Evolutionary conservation across 2,329 filamentous ascomycete genomes (phyloP).

Genomic region (Nemania sp.): DNA sequence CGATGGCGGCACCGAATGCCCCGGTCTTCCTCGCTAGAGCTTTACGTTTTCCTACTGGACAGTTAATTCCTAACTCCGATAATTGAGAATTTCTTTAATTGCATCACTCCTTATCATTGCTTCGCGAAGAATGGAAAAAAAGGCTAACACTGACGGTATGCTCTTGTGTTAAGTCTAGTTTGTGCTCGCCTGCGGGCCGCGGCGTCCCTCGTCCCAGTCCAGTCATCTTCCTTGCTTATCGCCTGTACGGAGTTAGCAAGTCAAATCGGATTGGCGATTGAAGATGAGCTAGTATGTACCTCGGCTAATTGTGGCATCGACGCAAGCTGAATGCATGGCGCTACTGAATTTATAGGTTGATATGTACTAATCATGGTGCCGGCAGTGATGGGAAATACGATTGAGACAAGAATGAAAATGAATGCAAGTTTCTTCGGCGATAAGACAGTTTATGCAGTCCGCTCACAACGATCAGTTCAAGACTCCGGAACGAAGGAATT

Average conservation of each 20-base stretch:
- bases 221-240: slow-evolving; percentile 46
- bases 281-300: slow-evolving; percentile 32
- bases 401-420: slow-evolving; percentile 8
- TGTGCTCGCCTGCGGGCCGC: slow-evolving; percentile 47
- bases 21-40: slow-evolving; percentile 31
- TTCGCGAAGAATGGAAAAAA: too few species aligned
- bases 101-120: too few species aligned
- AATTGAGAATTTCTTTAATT: too few species aligned
- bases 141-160: slow-evolving; percentile 44
- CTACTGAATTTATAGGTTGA: slow-evolving; percentile 23
- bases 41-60: slow-evolving; percentile 40
- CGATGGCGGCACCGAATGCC: slow-evolving; percentile 27
- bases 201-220: slow-evolving; percentile 49
- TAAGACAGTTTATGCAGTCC: slow-evolving; percentile 27
- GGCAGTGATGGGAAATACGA: slow-evolving; percentile 9
- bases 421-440: slow-evolving; percentile 6
- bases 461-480: slow-evolving; percentile 28
- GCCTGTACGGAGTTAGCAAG: slow-evolving; percentile 42
- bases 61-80: slow-evolving; percentile 33
- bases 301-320: slow-evolving; percentile 45
- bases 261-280: slow-evolving; percentile 23
- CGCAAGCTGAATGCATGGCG: slow-evolving; percentile 36
- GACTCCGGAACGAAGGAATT: slow-evolving; percentile 20
- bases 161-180: slow-evolving; percentile 51
- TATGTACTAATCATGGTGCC: slow-evolving; percentile 32